phyloP scores from a whole-genome alignment of 495 filamentous ascomycete genomes.

The Collariella sp. region DNA sequence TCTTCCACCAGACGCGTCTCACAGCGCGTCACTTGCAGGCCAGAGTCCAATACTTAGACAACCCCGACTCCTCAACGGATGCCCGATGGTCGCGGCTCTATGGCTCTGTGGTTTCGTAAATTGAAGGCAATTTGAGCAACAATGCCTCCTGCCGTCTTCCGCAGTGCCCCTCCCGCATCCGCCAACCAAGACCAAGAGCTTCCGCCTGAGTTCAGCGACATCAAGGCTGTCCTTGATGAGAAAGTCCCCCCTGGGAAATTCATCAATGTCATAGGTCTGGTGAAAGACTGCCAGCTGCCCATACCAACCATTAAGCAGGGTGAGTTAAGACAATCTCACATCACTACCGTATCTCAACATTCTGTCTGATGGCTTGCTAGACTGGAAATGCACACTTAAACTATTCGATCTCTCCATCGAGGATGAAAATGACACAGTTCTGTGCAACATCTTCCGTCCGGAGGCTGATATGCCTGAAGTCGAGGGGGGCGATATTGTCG shows the following conservation, averaged over 20 bases:
- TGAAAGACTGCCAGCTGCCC: constrained; percentile 41
- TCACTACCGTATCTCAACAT: not conserved
- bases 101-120: no score
- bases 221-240: constrained; percentile 28
- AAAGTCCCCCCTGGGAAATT: constrained; percentile 19
- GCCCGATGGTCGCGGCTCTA: no score
- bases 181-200: constrained; percentile 13
- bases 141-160: not conserved
- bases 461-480: constrained; percentile 33
- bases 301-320: constrained; percentile 33
- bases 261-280: constrained; percentile 42
- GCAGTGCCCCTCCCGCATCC: not conserved
- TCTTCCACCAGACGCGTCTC: not conserved
- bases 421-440: constrained; percentile 21
- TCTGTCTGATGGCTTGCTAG: constrained; percentile 20
- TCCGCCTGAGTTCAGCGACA: constrained; percentile 24
- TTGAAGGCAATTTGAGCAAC: not conserved
- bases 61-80: not conserved
- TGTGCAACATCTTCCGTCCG: constrained; percentile 38
- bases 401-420: constrained; percentile 35
- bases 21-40: not conserved
- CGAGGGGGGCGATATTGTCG: constrained; percentile 32
- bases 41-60: not conserved
- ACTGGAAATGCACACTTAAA: constrained; percentile 34
- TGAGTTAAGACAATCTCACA: constrained; percentile 14